Conservation (phyloP, 1,139 yeast species). For the Sugiyamaella xylanicola region DNA sequence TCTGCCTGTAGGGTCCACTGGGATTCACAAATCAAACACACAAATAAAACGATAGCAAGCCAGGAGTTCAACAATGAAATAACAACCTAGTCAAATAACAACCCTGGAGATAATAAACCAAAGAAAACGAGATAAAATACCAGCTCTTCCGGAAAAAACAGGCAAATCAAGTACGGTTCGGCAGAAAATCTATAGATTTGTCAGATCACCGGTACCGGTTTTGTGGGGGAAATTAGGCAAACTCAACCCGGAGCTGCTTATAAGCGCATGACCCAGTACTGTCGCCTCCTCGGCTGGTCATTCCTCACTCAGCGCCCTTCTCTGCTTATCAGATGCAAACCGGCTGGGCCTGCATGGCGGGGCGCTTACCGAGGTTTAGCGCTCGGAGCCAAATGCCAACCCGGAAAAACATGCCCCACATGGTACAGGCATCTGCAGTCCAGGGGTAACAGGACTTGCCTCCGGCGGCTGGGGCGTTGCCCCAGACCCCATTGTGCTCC, state of each 20-base stretch:
- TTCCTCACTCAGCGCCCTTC: neutral
- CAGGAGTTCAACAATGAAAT: too few species aligned
- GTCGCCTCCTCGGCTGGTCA: neutral
- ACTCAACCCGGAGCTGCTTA: neutral
- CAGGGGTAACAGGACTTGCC: neutral
- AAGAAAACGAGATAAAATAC: neutral
- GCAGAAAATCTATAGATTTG: neutral
- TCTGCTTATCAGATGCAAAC: neutral
- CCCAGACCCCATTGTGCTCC: too few species aligned
- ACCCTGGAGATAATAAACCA: neutral
- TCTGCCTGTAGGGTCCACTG: too few species aligned
- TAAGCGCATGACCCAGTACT: neutral
- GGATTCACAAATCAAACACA: too few species aligned
- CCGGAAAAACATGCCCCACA: constrained; percentile 3
- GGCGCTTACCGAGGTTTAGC: neutral
- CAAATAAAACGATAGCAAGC: too few species aligned
- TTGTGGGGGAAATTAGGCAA: neutral
- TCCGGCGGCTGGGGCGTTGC: neutral
- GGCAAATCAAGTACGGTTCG: neutral
- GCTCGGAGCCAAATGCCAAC: neutral
- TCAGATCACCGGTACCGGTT: neutral
- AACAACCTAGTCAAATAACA: too few species aligned
- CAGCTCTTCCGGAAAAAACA: neutral
- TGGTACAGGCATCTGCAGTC: too few species aligned
- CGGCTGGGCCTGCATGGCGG: neutral